Conservation (phyloP, 73 alveolate species). For the Paramecium primaurelia region DNA sequence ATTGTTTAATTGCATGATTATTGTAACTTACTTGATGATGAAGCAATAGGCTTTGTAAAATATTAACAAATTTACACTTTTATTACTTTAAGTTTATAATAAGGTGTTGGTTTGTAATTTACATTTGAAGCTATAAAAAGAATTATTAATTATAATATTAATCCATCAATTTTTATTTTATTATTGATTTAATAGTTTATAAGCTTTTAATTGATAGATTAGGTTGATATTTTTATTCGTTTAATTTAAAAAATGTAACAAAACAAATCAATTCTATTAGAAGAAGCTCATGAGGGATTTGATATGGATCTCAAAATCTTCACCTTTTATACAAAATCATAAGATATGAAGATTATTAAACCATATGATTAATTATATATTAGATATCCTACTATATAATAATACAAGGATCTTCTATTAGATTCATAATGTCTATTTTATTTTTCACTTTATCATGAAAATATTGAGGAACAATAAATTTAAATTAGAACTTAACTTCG, state of each 20-base stretch:
- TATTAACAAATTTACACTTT: not conserved
- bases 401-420: not conserved
- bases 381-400: not conserved
- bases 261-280: not conserved
- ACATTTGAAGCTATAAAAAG: not conserved
- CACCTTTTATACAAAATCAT: not conserved
- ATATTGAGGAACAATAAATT: not conserved
- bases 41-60: not conserved
- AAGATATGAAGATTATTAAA: not conserved
- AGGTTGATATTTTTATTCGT: not conserved
- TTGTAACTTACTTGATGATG: not conserved
- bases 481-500: not conserved
- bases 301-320: not conserved
- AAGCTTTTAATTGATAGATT: not conserved
- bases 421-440: not conserved
- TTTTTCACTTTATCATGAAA: not conserved
- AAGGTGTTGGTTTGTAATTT: not conserved
- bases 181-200: not conserved
- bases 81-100: not conserved
- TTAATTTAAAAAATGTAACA: not conserved
- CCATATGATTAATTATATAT: not conserved
- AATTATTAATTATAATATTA: not conserved
- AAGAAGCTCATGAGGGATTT: not conserved
- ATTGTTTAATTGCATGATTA: not conserved
- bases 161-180: not conserved